Evolutionary conservation across 768 basidiomycete species (phyloP).

Genomic region (Paxillus rubicundulus): DNA sequence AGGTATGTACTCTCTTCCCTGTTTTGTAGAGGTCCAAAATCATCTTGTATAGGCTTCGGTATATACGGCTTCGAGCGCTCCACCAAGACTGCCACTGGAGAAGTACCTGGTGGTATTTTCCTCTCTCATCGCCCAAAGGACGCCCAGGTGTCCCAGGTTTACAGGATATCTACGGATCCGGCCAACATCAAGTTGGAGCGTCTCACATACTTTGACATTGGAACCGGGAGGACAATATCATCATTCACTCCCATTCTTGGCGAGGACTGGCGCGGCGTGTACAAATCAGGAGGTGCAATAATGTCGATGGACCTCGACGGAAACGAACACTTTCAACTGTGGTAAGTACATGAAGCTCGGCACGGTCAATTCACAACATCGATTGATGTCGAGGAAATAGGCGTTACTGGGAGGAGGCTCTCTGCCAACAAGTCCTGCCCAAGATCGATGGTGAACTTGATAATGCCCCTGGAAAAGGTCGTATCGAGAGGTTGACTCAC

Average conservation of each 20-base stretch:
- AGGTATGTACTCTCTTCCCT: constrained; percentile 17
- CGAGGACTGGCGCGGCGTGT: constrained; percentile 42
- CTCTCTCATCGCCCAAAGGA: constrained; percentile 39
- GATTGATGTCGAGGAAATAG: constrained; percentile 13
- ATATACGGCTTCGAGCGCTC: constrained; percentile 28
- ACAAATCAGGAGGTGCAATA: constrained; percentile 35
- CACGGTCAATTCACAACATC: background rate
- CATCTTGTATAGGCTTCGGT: constrained; percentile 22
- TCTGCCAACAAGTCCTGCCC: constrained; percentile 26
- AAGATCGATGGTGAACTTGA: constrained; percentile 38
- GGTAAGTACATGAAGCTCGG: constrained; percentile 21
- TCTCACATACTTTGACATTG: constrained; percentile 41
- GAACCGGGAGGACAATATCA: constrained; percentile 35
- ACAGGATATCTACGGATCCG: constrained; percentile 32
- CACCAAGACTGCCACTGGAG: constrained; percentile 7
- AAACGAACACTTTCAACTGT: constrained; percentile 42
- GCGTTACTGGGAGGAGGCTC: constrained; percentile 43
- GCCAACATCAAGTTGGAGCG: constrained; percentile 27
- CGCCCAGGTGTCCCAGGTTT: constrained; percentile 38
- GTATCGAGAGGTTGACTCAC: constrained; percentile 42
- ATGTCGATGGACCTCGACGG: constrained; percentile 42
- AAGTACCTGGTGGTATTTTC: constrained; percentile 26
- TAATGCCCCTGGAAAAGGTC: constrained; percentile 38
- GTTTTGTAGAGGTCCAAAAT: background rate
- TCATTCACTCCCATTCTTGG: constrained; percentile 32